Base-by-base conservation (phyloP, 345 rosid genomes). In the Angophora floribunda region DNA sequence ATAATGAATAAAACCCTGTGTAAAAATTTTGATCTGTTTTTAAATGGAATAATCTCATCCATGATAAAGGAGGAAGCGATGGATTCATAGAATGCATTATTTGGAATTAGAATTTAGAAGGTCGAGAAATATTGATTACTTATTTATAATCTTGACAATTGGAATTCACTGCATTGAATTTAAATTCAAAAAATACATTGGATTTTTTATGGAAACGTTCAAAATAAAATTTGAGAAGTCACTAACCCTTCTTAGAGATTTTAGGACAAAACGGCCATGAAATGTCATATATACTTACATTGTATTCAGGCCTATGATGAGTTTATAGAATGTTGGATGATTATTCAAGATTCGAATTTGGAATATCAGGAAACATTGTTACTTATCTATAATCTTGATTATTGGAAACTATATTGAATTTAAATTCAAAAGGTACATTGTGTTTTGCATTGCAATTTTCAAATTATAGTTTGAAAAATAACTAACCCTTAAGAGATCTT, bases 381-480 rank as follows among this genome's bases (percentile, higher is more conserved):
- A 55, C 28, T 55, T 22, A 22, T 55, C 4, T 21, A 55, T 4
- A 55, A 1, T 0, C 61, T 55, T 55, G 61, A 55, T 4, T 55
- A 1, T 4, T 21, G 28, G 61, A 55, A 55, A 55, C 28, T 55
- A 8, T 55, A 55, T 55, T 55, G 61, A 55, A 22, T 55, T 55
- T 55, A 55, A 55, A 55, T 55, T 55, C 61, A 55, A 0, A 55
- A 2, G 1, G 11, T 55, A 21, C 0, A 55, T 0, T 1, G 28
- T 26, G 61, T 1, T 55, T 55, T 4, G 41, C 22, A 9, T 0
- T 26, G 6, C 22, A 9, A 55, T 55, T 55, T 55, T 9, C 61
- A 55, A 55, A 55, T 9, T 55, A 55, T 21, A 22, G 28, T 55
- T 55, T 2, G 28, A 55, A 2, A 55, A 55, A 55, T 55, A 2